Percentiles rank a stretch among this genome's conserved stretches.
These are phyloP conservation scores for Pachysandra terminalis DNA, from an alignment of 164 flowering plant species.

Conservation along the genomic window DNA sequence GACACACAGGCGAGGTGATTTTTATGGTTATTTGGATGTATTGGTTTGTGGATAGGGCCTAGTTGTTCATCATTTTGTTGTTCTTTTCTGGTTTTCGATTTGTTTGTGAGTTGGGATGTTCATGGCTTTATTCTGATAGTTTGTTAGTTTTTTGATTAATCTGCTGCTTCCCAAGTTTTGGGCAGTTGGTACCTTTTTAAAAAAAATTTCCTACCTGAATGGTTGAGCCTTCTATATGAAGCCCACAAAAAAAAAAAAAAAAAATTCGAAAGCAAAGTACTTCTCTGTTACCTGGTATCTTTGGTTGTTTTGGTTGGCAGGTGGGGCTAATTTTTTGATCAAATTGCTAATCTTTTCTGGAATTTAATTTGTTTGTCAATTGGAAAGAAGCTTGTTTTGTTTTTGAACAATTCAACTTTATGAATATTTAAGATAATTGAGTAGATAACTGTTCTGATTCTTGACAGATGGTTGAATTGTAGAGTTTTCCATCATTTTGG, in stretches of 20 bases:
- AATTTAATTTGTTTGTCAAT: neutral
- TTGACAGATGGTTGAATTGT: neutral
- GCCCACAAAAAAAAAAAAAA: too few relatives aligned
- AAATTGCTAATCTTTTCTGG: neutral
- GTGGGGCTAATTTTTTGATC: neutral
- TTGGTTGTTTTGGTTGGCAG: neutral
- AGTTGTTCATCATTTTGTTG: neutral
- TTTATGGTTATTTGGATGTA: neutral
- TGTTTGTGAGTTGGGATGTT: too few relatives aligned
- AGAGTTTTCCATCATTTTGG: neutral
- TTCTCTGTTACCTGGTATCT: too few relatives aligned
- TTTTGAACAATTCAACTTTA: too few relatives aligned
- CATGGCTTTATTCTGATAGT: too few relatives aligned
- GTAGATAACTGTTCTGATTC: neutral
- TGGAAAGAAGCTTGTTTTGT: neutral
- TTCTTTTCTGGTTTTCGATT: too few relatives aligned
- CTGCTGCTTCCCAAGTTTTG: too few relatives aligned
- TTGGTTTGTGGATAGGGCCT: neutral
- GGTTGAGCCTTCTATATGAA: too few relatives aligned
- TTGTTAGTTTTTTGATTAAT: too few relatives aligned
- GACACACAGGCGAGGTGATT: constrained; percentile 20
- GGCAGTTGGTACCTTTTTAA: too few relatives aligned
- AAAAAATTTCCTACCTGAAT: neutral
- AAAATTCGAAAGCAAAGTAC: too few relatives aligned
- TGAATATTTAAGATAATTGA: too few relatives aligned